phyloP scores from a whole-genome alignment of 345 rosid genomes.

The Pistacia integerrima region DNA sequence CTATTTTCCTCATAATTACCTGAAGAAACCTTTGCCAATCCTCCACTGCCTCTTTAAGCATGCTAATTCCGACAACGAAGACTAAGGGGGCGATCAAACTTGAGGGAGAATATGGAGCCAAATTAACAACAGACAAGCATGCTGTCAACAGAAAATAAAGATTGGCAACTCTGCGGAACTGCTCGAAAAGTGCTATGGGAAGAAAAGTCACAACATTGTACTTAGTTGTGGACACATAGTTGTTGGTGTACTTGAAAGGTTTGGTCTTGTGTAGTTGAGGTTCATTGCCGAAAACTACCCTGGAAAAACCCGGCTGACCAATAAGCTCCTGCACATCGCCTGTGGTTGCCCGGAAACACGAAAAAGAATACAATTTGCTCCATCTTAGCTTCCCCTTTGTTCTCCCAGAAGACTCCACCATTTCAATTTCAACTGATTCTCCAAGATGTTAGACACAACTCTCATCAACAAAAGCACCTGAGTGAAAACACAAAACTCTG shows the following conservation, averaged over 20 bases:
- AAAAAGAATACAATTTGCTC: slow-evolving; percentile 53
- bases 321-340: slow-evolving; percentile 25
- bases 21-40: slow-evolving; percentile 70
- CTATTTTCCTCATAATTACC: slow-evolving; percentile 14
- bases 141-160: slow-evolving; percentile 69
- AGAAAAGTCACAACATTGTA: slow-evolving; percentile 61
- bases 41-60: slow-evolving; percentile 74
- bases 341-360: slow-evolving; percentile 35
- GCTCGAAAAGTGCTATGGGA: slow-evolving; percentile 72
- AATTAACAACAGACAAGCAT: slow-evolving; percentile 38
- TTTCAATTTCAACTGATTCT: slow-evolving; percentile 15
- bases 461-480: background rate
- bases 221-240: slow-evolving; percentile 66
- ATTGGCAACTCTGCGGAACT: slow-evolving; percentile 81
- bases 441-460: background rate
- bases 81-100: slow-evolving; percentile 66
- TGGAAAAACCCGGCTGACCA: slow-evolving; percentile 43
- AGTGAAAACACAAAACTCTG: background rate
- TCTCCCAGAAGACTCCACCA: slow-evolving; percentile 24
- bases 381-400: slow-evolving; percentile 36
- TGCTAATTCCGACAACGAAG: slow-evolving; percentile 68
- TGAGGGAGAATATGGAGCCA: slow-evolving; percentile 46
- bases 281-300: slow-evolving; percentile 60
- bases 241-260: slow-evolving; percentile 45
- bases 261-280: slow-evolving; percentile 44